Percentiles rank a stretch among this genome's conserved stretches.
phyloP scores from a whole-genome alignment of 1,139 yeast species.

The Kazachstania sp. region DNA sequence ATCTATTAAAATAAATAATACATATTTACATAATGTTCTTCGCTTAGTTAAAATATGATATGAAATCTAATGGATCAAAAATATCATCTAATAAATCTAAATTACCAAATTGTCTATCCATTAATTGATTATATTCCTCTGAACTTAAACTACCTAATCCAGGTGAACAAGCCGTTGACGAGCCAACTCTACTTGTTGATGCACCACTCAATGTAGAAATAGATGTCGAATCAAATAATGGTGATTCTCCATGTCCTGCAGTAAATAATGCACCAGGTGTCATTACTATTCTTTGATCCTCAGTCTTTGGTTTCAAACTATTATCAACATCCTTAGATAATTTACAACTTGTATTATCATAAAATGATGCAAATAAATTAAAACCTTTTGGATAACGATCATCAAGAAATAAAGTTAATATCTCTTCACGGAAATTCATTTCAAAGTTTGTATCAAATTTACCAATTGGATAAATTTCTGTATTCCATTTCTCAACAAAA shows the following conservation, averaged over 20 bases:
- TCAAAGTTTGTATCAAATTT: slow-evolving; percentile 7
- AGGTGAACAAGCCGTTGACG: not conserved
- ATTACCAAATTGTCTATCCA: slow-evolving; percentile 4
- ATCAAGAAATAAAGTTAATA: slow-evolving; percentile 9
- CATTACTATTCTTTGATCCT: not conserved
- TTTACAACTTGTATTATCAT: slow-evolving; percentile 19
- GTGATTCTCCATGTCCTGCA: not conserved
- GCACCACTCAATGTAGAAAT: not conserved
- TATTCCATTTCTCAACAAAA: slow-evolving; percentile 15
- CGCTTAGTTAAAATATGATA: slow-evolving; percentile 15
- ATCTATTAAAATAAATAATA: too few relatives aligned
- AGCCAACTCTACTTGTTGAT: not conserved
- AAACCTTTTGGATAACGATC: slow-evolving; percentile 11
- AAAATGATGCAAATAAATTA: slow-evolving; percentile 23
- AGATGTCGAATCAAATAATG: not conserved
- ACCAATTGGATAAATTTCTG: slow-evolving; percentile 14
- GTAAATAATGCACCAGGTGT: not conserved
- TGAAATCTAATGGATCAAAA: slow-evolving; percentile 25
- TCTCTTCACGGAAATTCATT: slow-evolving; percentile 13
- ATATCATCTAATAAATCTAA: slow-evolving; percentile 16
- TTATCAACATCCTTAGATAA: slow-evolving; percentile 13
- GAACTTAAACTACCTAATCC: not conserved
- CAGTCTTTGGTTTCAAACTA: not conserved
- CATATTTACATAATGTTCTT: not conserved
- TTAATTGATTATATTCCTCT: not conserved